phyloP scores from a whole-genome alignment of 495 filamentous ascomycete genomes.

The Lasiosphaeriaceae sp. region DNA sequence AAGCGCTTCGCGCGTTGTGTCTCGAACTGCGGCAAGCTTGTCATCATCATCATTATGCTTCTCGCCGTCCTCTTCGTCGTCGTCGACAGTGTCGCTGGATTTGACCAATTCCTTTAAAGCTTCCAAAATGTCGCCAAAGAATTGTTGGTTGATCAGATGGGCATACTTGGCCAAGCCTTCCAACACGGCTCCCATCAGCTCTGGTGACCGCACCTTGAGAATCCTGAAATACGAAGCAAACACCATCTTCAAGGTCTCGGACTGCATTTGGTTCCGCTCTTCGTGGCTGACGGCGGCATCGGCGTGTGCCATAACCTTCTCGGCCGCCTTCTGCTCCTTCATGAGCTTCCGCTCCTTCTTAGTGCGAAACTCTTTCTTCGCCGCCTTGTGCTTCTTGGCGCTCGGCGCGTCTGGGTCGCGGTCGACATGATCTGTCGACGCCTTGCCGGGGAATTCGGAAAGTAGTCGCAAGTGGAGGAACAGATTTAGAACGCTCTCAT shows the following conservation, averaged over 20 bases:
- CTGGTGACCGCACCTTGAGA: conserved; percentile 69
- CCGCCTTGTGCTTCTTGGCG: conserved; percentile 60
- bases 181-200: conserved; percentile 84
- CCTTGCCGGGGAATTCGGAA: conserved; percentile 79
- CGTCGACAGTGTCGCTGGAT: conserved; percentile 53
- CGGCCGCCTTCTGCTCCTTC: conserved; percentile 78
- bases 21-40: conserved; percentile 46
- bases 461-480: conserved; percentile 88
- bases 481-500: conserved; percentile 83
- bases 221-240: conserved; percentile 95
- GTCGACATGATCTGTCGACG: conserved; percentile 68
- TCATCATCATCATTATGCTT: conserved; percentile 23
- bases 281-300: conserved; percentile 88
- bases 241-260: conserved; percentile 91
- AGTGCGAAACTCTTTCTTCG: conserved; percentile 57
- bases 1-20: conserved; percentile 79
- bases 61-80: conserved; percentile 16
- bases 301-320: conserved; percentile 91
- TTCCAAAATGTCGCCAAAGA: conserved; percentile 94
- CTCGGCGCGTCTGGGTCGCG: conserved; percentile 41
- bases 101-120: conserved; percentile 86
- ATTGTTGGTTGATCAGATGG: conserved; percentile 95
- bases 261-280: conserved; percentile 86
- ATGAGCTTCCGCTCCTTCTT: conserved; percentile 54
- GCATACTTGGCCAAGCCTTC: conserved; percentile 88